Evolutionary conservation across 306 rosid species (phyloP).

Genomic region (Cyclanthera cordifolia): DNA sequence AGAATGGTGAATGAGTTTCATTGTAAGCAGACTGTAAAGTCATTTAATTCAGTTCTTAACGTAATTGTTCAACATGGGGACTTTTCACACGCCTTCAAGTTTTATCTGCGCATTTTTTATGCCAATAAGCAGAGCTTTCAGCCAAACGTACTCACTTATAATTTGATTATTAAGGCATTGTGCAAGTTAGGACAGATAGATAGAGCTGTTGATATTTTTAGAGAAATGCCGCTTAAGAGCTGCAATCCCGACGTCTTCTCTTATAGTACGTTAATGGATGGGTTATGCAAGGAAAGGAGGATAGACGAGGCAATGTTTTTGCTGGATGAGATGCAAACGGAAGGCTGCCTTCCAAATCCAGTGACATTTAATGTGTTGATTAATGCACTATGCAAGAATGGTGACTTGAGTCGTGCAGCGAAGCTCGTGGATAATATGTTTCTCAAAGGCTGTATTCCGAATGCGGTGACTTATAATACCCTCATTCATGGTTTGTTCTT

Average conservation of each 20-base stretch:
- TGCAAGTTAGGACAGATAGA: constrained; percentile 79
- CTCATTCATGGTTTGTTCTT: constrained; percentile 75
- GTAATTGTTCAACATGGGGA: constrained; percentile 52
- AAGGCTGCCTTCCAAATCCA: constrained; percentile 56
- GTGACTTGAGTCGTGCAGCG: constrained; percentile 61
- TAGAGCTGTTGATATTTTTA: constrained; percentile 49
- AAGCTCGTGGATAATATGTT: constrained; percentile 86
- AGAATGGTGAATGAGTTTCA: constrained; percentile 69
- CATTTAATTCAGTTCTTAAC: constrained; percentile 86
- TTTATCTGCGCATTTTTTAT: constrained; percentile 35
- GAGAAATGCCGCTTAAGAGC: constrained; percentile 51
- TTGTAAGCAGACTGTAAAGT: constrained; percentile 59
- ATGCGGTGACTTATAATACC: constrained; percentile 70
- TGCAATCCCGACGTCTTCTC: constrained; percentile 64
- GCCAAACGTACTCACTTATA: constrained; percentile 62
- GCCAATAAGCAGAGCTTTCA: constrained; percentile 26
- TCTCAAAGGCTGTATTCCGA: constrained; percentile 83
- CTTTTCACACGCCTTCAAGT: constrained; percentile 41
- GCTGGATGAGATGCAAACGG: constrained; percentile 87
- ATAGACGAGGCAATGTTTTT: constrained; percentile 67
- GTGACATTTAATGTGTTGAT: constrained; percentile 69
- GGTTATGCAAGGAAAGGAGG: constrained; percentile 63
- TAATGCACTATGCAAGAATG: constrained; percentile 65
- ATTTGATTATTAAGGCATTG: constrained; percentile 68
- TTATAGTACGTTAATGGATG: constrained; percentile 73